Base-by-base conservation (phyloP, 768 basidiomycete species). In the Strobilomyces confusus region DNA sequence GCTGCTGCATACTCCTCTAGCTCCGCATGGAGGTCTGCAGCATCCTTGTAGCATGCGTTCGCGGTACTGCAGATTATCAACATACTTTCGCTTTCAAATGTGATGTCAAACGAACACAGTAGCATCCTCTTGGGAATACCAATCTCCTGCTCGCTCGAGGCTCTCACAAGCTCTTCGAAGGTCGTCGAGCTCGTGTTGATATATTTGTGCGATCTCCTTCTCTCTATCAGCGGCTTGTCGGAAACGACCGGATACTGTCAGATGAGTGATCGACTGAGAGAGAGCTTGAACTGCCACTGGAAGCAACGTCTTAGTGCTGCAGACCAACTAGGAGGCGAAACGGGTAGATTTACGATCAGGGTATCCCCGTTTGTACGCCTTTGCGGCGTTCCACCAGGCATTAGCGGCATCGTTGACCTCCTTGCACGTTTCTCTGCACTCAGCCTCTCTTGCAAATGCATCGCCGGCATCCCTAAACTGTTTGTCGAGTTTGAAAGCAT, bases 101-200 rank as follows among this genome's bases (percentile, higher is more conserved):
- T 22, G 32, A 48, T 23, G 52, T 23, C n/a, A 20, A 13, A 75
- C 92, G 69, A 75, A 97, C 95, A 95, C 94, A 58, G 83, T 80
- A 13, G 97, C 94, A 74, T 98, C 97, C 72, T 99, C 97, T 63
- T 93, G 88, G n/a, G 85, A 79, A 75, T 99, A 98, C 92, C 95
- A 95, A 38, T 99, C 94, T 23, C 86, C 95, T 13, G 97, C 97
- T 45, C 88, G 78, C 66, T 87, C 87, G 62, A 85, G 93, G 72
- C 91, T 92, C 54, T 98, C 93, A 64, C 92, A 91, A 49, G 94
- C 94, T 62, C 85, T 88, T 14, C 81, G 80, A 30, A 95, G 73
- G 69, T 97, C 89, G 61, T 84, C 76, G 40, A 77, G 73, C 59
- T 92, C 89, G 57, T 90, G 85, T n/a, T 93, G 80, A 72, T 92